Evolutionary conservation across 2,329 filamentous ascomycete species (phyloP).

Genomic region (Trichoderma sp.): DNA sequence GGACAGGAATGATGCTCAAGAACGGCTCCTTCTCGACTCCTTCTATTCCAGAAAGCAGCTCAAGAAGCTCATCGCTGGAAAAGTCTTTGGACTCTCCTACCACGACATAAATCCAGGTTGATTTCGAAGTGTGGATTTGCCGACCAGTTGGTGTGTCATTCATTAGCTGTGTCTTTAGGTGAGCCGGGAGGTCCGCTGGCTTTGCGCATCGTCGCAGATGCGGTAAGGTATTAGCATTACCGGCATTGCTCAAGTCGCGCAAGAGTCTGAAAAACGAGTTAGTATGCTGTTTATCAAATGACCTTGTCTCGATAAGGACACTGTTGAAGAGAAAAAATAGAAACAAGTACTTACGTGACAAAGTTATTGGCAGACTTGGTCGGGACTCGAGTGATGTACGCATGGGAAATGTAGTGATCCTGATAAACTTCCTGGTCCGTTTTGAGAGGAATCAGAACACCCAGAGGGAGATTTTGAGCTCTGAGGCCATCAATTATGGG

Average conservation of each 20-base stretch:
- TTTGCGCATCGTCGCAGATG: constrained; percentile 79
- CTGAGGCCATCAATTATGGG: constrained; percentile 43
- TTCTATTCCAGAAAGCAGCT: constrained; percentile 51
- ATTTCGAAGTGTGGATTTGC: constrained; percentile 61
- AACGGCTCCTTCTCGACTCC: constrained; percentile 56
- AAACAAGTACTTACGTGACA: constrained; percentile 61
- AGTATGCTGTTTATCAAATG: constrained; percentile 16
- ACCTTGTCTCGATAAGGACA: too few relatives aligned
- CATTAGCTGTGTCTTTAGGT: constrained; percentile 64
- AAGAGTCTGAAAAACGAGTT: constrained; percentile 49
- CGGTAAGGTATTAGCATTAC: constrained; percentile 64
- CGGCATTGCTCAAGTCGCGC: constrained; percentile 58
- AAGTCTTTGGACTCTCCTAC: constrained; percentile 56
- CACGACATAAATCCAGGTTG: constrained; percentile 61
- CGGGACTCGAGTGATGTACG: constrained; percentile 72
- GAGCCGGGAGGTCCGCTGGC: constrained; percentile 64
- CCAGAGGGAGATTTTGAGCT: constrained; percentile 42
- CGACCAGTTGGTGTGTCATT: constrained; percentile 57
- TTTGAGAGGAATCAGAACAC: constrained; percentile 63
- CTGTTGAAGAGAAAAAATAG: neutral
- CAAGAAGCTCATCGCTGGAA: constrained; percentile 54
- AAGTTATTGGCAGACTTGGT: constrained; percentile 71
- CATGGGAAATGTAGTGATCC: constrained; percentile 59
- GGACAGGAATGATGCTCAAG: constrained; percentile 67
- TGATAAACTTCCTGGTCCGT: constrained; percentile 64